Percentiles rank a stretch among this genome's conserved stretches.
These are phyloP conservation scores for Mycosphaerella sp. DNA, from an alignment of 2,329 filamentous ascomycete genomes.

Conservation along the genomic window DNA sequence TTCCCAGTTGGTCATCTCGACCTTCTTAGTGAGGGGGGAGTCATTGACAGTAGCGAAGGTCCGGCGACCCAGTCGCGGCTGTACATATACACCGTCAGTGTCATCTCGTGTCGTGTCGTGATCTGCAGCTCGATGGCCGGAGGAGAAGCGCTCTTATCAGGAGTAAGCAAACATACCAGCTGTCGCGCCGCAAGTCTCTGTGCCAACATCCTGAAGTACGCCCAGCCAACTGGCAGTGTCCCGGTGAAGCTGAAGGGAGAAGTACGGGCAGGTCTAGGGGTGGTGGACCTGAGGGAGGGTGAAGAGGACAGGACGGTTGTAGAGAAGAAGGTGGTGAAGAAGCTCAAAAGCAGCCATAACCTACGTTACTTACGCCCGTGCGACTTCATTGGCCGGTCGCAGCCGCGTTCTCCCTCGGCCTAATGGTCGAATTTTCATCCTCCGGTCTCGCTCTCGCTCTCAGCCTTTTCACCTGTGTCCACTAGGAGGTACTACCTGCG, in stretches of 20 bases:
- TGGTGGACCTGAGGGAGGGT: conserved; percentile 16
- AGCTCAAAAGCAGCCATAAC: conserved; percentile 11
- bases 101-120: not conserved
- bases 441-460: too few species aligned
- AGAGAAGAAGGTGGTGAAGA: conserved; percentile 16
- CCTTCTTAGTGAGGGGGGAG: conserved; percentile 85
- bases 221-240: conserved; percentile 20
- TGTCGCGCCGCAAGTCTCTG: conserved; percentile 36
- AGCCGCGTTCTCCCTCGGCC: not conserved
- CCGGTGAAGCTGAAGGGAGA: conserved; percentile 13
- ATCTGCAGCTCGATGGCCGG: conserved; percentile 6
- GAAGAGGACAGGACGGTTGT: conserved; percentile 14
- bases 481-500: not conserved
- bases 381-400: conserved; percentile 4
- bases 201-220: conserved; percentile 33
- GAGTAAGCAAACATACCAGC: conserved; percentile 32
- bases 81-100: conserved; percentile 18
- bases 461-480: too few species aligned
- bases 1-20: conserved; percentile 96
- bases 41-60: conserved; percentile 79
- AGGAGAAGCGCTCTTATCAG: conserved; percentile 16
- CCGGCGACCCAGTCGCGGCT: conserved; percentile 45
- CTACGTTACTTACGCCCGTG: not conserved
- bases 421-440: too few species aligned
- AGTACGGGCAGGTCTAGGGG: conserved; percentile 19